These are phyloP conservation scores for Ceratobasidium theobromae DNA, from an alignment of 1,284 basidiomycete species.

Conservation along the genomic window DNA sequence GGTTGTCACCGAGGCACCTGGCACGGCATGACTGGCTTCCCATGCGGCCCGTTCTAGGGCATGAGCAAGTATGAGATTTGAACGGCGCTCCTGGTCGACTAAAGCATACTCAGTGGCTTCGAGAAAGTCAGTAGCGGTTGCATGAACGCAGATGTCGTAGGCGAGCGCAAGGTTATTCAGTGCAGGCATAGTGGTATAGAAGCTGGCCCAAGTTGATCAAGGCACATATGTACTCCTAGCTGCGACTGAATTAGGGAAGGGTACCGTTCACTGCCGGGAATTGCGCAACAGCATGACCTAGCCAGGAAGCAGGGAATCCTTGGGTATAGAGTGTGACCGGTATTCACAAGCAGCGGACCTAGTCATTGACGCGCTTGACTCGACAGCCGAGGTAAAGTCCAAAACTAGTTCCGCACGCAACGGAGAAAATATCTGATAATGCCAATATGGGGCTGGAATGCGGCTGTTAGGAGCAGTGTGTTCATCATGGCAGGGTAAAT, in stretches of 20 bases:
- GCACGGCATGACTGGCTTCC: neutral
- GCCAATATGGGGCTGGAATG: conserved; percentile 22
- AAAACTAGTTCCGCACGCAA: neutral
- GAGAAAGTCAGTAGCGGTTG: conserved; percentile 19
- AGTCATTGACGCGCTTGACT: conserved; percentile 22
- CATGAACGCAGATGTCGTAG: conserved; percentile 16
- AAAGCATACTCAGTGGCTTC: conserved; percentile 21
- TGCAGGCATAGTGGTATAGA: conserved; percentile 21
- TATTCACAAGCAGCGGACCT: conserved; percentile 8
- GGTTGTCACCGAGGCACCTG: neutral
- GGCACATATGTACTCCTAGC: conserved; percentile 5
- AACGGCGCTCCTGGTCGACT: conserved; percentile 7
- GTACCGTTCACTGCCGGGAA: neutral
- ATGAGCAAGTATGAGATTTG: conserved; percentile 19
- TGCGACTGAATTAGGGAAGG: neutral
- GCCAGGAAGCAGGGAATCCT: neutral
- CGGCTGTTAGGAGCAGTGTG: conserved; percentile 6
- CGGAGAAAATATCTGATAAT: conserved; percentile 4
- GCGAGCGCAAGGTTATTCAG: neutral
- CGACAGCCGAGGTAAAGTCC: conserved; percentile 6
- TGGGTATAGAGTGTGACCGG: neutral
- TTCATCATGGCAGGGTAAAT: neutral
- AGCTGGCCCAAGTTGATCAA: neutral
- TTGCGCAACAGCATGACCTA: neutral
- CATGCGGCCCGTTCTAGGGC: conserved; percentile 1